Evolutionary conservation across 1,284 basidiomycete genomes (phyloP).

Genomic region (Pisolithus thermaeus): DNA sequence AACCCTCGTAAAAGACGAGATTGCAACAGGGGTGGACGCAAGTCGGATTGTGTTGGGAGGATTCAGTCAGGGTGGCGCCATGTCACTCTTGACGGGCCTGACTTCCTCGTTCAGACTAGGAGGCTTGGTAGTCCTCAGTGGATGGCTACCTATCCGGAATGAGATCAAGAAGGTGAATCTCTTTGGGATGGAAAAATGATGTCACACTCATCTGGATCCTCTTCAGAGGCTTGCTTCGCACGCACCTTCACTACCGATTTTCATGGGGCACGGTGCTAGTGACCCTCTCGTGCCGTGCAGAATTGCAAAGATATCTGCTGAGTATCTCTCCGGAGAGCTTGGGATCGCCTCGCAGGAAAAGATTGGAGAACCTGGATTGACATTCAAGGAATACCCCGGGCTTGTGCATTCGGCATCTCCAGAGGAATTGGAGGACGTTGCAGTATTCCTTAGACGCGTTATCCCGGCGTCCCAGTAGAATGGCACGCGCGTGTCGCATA

Average conservation of each 20-base stretch:
- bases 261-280: conserved; percentile 76
- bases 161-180: conserved; percentile 4
- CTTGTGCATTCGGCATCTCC: conserved; percentile 56
- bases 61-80: conserved; percentile 79
- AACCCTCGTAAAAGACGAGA: conserved; percentile 63
- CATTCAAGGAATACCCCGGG: conserved; percentile 50
- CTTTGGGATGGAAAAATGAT: neutral
- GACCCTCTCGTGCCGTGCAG: conserved; percentile 63
- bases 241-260: conserved; percentile 57
- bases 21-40: conserved; percentile 60
- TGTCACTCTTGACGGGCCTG: conserved; percentile 66
- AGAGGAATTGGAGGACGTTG: conserved; percentile 59
- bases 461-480: conserved; percentile 26
- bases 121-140: conserved; percentile 65
- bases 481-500: too few relatives aligned
- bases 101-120: conserved; percentile 45
- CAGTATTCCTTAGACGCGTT: conserved; percentile 48
- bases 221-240: conserved; percentile 18
- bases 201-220: neutral
- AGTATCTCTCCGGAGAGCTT: conserved; percentile 44
- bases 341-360: conserved; percentile 29
- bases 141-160: conserved; percentile 57
- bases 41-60: conserved; percentile 71
- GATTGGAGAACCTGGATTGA: conserved; percentile 34
- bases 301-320: conserved; percentile 38